Evolutionary conservation across 257 asterid genomes (phyloP).

Genomic region (Marsdenia floribunda): DNA sequence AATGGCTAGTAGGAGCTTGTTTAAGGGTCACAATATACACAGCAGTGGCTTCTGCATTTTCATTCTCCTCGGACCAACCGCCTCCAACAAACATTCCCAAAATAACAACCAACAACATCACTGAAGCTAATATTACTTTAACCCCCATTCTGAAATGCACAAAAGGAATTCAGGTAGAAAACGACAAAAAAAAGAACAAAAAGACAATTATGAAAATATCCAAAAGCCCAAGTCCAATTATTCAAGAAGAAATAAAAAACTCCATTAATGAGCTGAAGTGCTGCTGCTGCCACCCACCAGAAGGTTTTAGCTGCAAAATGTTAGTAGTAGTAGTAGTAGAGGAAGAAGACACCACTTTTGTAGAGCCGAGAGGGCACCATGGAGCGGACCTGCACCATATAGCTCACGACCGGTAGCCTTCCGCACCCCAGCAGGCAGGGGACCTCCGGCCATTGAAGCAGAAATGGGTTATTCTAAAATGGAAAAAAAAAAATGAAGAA

Average conservation of each 20-base stretch:
- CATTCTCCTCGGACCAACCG: slow-evolving; percentile 39
- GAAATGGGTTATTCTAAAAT: too few relatives aligned
- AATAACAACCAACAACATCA: slow-evolving; percentile 23
- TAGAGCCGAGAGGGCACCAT: too few relatives aligned
- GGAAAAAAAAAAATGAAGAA: too few relatives aligned
- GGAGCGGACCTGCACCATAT: too few relatives aligned
- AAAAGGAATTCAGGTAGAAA: not conserved
- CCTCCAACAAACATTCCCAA: slow-evolving; percentile 43
- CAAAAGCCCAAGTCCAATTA: not conserved
- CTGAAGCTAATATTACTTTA: slow-evolving; percentile 19
- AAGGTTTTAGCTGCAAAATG: not conserved
- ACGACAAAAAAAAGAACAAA: not conserved
- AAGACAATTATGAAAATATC: not conserved
- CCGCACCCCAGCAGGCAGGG: too few relatives aligned
- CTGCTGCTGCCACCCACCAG: not conserved
- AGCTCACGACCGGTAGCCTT: too few relatives aligned
- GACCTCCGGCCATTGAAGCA: too few relatives aligned
- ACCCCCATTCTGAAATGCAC: slow-evolving; percentile 38
- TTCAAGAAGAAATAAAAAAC: not conserved
- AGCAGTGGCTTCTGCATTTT: slow-evolving; percentile 34
- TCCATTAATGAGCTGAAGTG: not conserved
- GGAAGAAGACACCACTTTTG: too few relatives aligned
- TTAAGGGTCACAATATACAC: slow-evolving; percentile 87
- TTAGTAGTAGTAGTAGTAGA: too few relatives aligned
- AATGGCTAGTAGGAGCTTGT: slow-evolving; percentile 63